phyloP scores from a whole-genome alignment of 108 stramenopile species.

The Craspedostauros australis region DNA sequence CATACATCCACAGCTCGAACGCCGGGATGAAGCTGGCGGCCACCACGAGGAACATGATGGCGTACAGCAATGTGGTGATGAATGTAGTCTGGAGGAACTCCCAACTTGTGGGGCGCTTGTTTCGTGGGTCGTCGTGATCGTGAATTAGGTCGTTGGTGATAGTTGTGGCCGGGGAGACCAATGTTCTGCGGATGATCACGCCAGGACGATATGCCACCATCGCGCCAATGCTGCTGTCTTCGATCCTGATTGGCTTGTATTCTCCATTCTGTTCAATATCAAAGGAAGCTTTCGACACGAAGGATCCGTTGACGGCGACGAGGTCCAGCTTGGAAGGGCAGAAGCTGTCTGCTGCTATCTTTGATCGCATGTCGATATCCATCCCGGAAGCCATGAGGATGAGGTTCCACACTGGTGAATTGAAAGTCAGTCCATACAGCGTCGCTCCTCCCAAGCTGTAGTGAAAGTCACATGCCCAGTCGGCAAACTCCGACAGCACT shows the following conservation, averaged over 20 bases:
- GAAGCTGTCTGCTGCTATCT: neutral
- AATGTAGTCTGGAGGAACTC: too few relatives aligned
- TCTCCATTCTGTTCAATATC: neutral
- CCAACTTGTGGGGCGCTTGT: too few relatives aligned
- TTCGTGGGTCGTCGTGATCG: too few relatives aligned
- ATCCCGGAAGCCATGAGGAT: neutral
- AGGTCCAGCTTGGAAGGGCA: neutral
- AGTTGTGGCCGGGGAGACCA: too few relatives aligned
- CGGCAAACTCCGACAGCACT: neutral
- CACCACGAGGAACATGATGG: too few relatives aligned
- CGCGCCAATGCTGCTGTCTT: neutral
- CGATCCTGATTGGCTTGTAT: neutral
- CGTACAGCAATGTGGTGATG: too few relatives aligned
- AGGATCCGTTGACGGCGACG: neutral
- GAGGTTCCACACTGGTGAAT: neutral
- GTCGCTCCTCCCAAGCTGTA: neutral
- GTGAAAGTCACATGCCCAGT: neutral
- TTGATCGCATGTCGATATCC: neutral
- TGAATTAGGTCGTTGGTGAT: too few relatives aligned
- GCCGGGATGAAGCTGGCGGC: too few relatives aligned
- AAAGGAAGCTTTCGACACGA: neutral
- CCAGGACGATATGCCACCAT: too few relatives aligned
- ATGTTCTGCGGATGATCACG: too few relatives aligned
- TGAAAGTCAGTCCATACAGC: neutral
- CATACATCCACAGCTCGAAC: too few relatives aligned